Percentiles rank a stretch among this genome's conserved stretches.
Conservation (phyloP, 257 asterid species). For the Primulina huaijiensis region DNA sequence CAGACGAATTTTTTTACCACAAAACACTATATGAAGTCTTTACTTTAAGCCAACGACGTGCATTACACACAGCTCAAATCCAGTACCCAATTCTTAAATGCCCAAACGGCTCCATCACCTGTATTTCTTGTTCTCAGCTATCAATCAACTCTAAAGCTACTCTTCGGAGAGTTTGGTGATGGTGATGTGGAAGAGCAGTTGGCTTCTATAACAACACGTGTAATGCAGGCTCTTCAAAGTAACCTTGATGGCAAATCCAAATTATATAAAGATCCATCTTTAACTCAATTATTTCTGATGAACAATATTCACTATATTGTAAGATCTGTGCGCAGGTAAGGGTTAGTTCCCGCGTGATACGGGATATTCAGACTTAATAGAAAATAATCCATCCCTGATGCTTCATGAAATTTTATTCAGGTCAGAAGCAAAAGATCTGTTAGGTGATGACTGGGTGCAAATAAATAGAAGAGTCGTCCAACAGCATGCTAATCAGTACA, state of each 20-base stretch:
- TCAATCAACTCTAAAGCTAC: conserved; percentile 79
- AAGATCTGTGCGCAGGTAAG: conserved; percentile 88
- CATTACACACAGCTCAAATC: background rate
- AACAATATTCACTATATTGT: conserved; percentile 91
- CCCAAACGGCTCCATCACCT: background rate
- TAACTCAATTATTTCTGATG: conserved; percentile 90
- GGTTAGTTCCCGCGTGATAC: conserved; percentile 1
- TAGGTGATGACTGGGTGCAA: conserved; percentile 99
- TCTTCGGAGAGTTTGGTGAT: conserved; percentile 56
- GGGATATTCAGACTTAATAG: background rate
- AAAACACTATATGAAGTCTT: background rate
- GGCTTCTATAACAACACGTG: conserved; percentile 66
- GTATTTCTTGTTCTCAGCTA: conserved; percentile 52
- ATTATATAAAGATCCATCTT: conserved; percentile 91
- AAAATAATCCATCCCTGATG: background rate
- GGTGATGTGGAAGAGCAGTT: conserved; percentile 59
- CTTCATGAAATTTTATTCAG: conserved; percentile 33
- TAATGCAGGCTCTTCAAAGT: conserved; percentile 84
- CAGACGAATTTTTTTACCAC: background rate
- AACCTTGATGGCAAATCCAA: conserved; percentile 92
- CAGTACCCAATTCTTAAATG: background rate
- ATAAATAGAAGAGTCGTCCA: conserved; percentile 93
- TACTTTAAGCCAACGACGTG: background rate
- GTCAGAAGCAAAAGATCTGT: conserved; percentile 93
- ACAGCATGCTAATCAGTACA: conserved; percentile 97